Evolutionary conservation across 192 early-diverging fungal genomes (phyloP).

Genomic region (Rhizophagus sp.): DNA sequence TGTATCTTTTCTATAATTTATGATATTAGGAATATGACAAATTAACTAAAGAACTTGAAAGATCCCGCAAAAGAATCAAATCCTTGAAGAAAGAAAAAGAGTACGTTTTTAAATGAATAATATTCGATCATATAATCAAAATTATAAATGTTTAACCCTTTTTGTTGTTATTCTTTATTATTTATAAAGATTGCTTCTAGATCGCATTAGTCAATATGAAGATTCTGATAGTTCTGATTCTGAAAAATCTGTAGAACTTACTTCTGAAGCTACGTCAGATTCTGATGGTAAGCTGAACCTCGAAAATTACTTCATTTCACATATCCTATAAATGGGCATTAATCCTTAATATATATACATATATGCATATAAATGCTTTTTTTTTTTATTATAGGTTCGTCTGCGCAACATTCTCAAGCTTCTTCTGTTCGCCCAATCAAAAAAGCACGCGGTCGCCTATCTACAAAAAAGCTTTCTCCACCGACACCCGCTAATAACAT

Average conservation of each 20-base stretch:
- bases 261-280: slow-evolving; percentile 1
- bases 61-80: slow-evolving; percentile 24
- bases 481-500: slow-evolving; percentile 26
- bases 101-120: neutral
- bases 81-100: slow-evolving; percentile 30
- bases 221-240: slow-evolving; percentile 11
- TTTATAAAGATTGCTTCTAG: slow-evolving; percentile 10
- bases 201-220: slow-evolving; percentile 27
- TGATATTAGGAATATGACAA: slow-evolving; percentile 10
- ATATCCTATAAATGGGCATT: neutral
- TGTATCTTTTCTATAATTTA: neutral
- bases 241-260: slow-evolving; percentile 18
- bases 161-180: neutral
- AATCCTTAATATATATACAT: neutral
- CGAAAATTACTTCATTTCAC: neutral
- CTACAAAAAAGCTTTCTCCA: slow-evolving; percentile 31
- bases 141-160: neutral
- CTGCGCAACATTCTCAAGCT: slow-evolving; percentile 38
- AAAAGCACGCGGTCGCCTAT: slow-evolving; percentile 25
- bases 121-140: neutral
- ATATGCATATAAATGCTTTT: too few species aligned
- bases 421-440: slow-evolving; percentile 35
- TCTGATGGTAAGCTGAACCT: slow-evolving; percentile 4
- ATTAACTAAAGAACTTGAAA: slow-evolving; percentile 21
- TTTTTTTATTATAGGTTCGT: neutral